These are phyloP conservation scores for Boletus huronensis DNA, from an alignment of 768 basidiomycete genomes.

Conservation along the genomic window DNA sequence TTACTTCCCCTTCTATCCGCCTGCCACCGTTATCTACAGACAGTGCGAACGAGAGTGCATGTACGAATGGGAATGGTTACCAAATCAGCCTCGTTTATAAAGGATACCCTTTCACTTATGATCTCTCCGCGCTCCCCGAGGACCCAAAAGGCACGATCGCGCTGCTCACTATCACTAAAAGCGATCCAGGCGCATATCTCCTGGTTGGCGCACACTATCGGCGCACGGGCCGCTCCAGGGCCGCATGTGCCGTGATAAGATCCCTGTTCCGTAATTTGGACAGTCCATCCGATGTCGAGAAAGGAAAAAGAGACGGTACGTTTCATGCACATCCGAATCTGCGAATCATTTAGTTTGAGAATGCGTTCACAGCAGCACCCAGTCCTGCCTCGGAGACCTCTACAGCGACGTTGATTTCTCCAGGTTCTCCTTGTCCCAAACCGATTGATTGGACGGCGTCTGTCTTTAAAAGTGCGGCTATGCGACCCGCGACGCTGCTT, in stretches of 20 bases:
- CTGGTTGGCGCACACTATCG: constrained; percentile 32
- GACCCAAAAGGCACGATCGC: constrained; percentile 28
- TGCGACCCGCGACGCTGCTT: constrained; percentile 30
- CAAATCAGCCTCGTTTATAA: constrained; percentile 27
- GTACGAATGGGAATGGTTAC: constrained; percentile 4
- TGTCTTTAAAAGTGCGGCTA: constrained; percentile 12
- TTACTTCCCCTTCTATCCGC: constrained; percentile 7
- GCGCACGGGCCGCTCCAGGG: constrained; percentile 31
- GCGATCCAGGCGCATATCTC: constrained; percentile 32
- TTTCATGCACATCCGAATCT: constrained; percentile 6
- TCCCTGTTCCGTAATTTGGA: constrained; percentile 21
- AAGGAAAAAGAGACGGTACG: constrained; percentile 27
- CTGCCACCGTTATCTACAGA: constrained; percentile 14
- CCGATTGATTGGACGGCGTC: constrained; percentile 4
- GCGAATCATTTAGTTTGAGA: constrained; percentile 13
- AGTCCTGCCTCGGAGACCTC: constrained; percentile 7
- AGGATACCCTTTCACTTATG: constrained; percentile 28
- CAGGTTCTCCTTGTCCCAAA: constrained; percentile 8
- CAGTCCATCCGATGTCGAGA: constrained; percentile 8
- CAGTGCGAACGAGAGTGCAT: background rate
- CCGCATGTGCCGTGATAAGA: constrained; percentile 28
- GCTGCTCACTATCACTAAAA: constrained; percentile 25
- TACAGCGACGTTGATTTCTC: constrained; percentile 4
- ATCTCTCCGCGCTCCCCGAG: constrained; percentile 28
- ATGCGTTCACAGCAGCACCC: constrained; percentile 10